phyloP scores from a whole-genome alignment of 306 rosid species.

The Parietaria judaica region DNA sequence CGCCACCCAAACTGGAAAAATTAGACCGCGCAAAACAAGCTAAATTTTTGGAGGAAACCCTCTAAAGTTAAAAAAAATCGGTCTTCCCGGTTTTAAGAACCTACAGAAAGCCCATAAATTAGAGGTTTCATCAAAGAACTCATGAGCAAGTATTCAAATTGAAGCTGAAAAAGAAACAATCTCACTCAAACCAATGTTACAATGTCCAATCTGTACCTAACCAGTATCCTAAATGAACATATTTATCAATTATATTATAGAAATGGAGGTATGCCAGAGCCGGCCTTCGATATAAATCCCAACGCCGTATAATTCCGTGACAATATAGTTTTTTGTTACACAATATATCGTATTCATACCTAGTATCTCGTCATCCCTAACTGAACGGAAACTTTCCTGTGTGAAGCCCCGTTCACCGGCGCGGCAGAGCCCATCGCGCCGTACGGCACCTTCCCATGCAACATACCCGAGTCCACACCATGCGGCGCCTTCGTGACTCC shows the following conservation, averaged over 20 bases:
- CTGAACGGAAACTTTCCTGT: slow-evolving; percentile 59
- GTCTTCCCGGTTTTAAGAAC: too few species aligned
- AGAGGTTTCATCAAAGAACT: too few species aligned
- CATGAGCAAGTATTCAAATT: too few species aligned
- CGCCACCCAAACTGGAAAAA: too few species aligned
- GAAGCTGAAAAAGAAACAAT: background rate
- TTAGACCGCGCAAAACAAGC: too few species aligned
- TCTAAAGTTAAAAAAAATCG: too few species aligned
- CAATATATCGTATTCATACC: slow-evolving; percentile 20
- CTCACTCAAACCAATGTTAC: background rate
- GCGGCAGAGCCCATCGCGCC: slow-evolving; percentile 44
- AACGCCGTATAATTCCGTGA: slow-evolving; percentile 14
- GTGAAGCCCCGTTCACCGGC: slow-evolving; percentile 32
- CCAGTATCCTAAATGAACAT: too few species aligned
- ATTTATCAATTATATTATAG: background rate
- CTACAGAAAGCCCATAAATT: too few species aligned
- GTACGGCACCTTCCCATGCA: slow-evolving; percentile 58
- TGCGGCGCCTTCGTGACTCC: slow-evolving; percentile 52
- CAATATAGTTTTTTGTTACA: slow-evolving; percentile 19
- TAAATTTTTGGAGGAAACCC: too few species aligned
- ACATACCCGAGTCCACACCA: slow-evolving; percentile 45
- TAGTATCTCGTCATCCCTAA: slow-evolving; percentile 63
- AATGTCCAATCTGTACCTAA: too few species aligned
- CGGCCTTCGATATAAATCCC: slow-evolving; percentile 10
- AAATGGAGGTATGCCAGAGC: background rate